Evolutionary conservation across 208 protist genomes (phyloP), one percentile per base, ranked within the genome.

Genomic region (Novymonas esmeraldas): DNA sequence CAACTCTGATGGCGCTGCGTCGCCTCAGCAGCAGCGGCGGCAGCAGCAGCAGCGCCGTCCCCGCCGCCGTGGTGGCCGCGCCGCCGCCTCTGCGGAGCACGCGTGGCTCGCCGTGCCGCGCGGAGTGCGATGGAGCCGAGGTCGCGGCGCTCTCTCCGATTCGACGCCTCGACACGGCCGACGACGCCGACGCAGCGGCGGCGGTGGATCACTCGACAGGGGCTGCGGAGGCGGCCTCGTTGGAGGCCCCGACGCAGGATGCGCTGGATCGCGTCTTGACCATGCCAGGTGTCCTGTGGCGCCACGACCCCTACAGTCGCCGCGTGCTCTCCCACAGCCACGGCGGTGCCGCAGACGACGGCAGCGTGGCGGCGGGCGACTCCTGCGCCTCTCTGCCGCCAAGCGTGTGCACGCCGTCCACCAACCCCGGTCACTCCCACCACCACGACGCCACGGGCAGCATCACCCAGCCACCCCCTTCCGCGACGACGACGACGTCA

Each of bases 301-400:
- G 81, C 16, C 81, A 92, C 52, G 86, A 92, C 51, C 86, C 86
- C 26, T 92, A 92, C 78, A 87, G 82, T 45, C 56, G 57, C 51
- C 65, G 67, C 39, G 63, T 92, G 20, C 6, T 85, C 18, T 44
- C 28, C 6, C 9, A 57, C 16, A 7, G 36, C 13, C 38, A 61
- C 22, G 33, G 36, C 10, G 34, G 36, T 3, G 39, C 34, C 13
- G 56, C n/a, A 22, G 29, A 36, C 16, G 56, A 61, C 26, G 14
- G 38, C 56, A 48, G 33, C 26, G 56, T 22, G n/a, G 26, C 16
- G 18, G 48, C 50, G 31, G 41, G 36, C 41, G 16, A 26, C n/a
- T 63, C 57, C 13, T 51, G 6, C 57, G 20, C 41, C 41, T 48
- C 57, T 31, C 57, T 51, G 41, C 57, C 42, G 9, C n/a, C 57